Percentiles rank a stretch among this genome's conserved stretches.
Conservation (phyloP, 2,329 filamentous ascomycete genomes). For the Thielaviopsis populi region DNA sequence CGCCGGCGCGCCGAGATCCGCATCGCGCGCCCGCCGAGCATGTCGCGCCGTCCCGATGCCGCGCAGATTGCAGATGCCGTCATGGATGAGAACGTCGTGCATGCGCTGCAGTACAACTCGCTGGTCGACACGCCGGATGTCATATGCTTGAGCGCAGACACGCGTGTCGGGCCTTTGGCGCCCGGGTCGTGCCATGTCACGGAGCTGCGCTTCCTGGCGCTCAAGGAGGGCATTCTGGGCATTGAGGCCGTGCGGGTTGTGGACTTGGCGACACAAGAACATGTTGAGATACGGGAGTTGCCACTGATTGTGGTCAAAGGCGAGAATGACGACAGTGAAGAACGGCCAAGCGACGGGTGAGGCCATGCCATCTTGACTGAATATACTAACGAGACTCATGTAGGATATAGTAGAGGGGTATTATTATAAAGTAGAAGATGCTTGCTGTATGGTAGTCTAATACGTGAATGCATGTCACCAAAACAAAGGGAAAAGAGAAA, state of each 20-base stretch:
- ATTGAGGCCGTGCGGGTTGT: conserved; percentile 59
- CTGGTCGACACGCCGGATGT: conserved; percentile 50
- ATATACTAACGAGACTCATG: neutral
- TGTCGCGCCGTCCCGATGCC: conserved; percentile 26
- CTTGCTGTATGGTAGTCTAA: neutral
- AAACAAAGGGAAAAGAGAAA: conserved; percentile 5
- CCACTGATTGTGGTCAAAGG: conserved; percentile 48
- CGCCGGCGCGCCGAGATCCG: conserved; percentile 44
- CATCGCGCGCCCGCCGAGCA: conserved; percentile 38
- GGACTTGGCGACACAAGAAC: conserved; percentile 59
- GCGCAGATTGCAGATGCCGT: conserved; percentile 47
- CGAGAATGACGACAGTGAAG: neutral
- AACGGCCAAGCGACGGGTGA: neutral
- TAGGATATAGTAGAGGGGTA: neutral
- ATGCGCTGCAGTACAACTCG: conserved; percentile 54
- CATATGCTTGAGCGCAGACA: conserved; percentile 61
- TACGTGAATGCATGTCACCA: conserved; percentile 3
- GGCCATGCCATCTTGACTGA: neutral
- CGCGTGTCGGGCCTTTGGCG: conserved; percentile 55
- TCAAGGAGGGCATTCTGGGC: conserved; percentile 50
- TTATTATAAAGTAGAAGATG: conserved; percentile 1
- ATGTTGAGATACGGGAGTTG: conserved; percentile 60
- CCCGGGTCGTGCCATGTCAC: conserved; percentile 59
- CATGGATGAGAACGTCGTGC: conserved; percentile 55
- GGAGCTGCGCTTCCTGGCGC: conserved; percentile 56